A percentile compares a stretch with the other conserved stretches of the same genome.
phyloP scores from a whole-genome alignment of 2,329 filamentous ascomycete genomes.

The Apiospora malaysiana region DNA sequence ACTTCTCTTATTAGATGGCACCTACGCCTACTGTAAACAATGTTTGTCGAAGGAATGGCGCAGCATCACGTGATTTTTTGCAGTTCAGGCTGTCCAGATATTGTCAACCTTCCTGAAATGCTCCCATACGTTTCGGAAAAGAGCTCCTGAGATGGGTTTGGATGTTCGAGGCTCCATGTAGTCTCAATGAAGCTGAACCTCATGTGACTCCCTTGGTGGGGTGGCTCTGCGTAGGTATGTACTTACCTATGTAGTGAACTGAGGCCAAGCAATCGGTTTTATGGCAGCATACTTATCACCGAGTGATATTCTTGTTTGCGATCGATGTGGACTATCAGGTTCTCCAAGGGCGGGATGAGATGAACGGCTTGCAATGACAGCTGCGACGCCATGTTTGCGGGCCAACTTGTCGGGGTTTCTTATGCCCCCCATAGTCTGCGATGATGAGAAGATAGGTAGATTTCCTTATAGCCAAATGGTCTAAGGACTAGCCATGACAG shows the following conservation, averaged over 20 bases:
- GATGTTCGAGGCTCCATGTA: neutral
- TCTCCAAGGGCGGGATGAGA: neutral
- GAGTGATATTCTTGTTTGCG: neutral
- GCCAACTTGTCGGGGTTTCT: too few species aligned
- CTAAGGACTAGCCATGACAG: neutral
- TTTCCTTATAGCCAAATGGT: neutral
- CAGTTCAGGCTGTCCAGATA: neutral
- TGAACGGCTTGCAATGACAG: neutral
- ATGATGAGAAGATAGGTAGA: neutral
- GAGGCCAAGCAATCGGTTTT: too few species aligned
- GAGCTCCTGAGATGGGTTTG: neutral
- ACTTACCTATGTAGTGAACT: neutral
- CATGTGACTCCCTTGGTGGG: too few species aligned
- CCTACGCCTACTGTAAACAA: neutral
- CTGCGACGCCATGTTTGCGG: neutral
- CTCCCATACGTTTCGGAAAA: neutral
- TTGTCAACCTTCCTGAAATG: neutral
- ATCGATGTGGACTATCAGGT: neutral
- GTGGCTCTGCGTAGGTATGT: neutral
- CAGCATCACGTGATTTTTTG: neutral
- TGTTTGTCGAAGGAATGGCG: neutral
- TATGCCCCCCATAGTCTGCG: neutral
- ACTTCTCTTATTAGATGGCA: neutral
- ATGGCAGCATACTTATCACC: neutral
- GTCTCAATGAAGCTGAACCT: too few species aligned